Evolutionary conservation across 2,329 filamentous ascomycete genomes (phyloP).

Genomic region (Lecanoromycetidae sp.): DNA sequence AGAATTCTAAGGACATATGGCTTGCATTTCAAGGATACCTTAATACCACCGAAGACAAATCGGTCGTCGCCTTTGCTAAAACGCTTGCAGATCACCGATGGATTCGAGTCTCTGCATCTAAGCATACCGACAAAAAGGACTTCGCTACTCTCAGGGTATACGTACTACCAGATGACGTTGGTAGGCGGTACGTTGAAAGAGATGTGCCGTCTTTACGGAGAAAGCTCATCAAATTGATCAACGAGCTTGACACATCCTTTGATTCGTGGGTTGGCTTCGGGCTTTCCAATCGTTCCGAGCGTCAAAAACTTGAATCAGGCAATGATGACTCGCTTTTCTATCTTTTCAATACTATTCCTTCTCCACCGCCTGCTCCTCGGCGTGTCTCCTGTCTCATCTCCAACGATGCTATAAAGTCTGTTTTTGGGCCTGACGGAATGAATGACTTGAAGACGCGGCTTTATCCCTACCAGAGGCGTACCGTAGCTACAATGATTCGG

Average conservation of each 20-base stretch:
- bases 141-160: constrained; percentile 27
- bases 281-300: constrained; percentile 10
- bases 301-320: constrained; percentile 15
- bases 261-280: constrained; percentile 29
- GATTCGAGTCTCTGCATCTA: constrained; percentile 6
- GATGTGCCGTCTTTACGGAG: constrained; percentile 25
- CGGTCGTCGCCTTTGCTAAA: neutral
- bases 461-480: constrained; percentile 68
- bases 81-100: constrained; percentile 1
- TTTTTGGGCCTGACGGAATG: constrained; percentile 20
- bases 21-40: constrained; percentile 6
- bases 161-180: constrained; percentile 31
- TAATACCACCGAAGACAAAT: neutral
- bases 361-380: constrained; percentile 25
- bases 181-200: constrained; percentile 25
- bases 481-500: constrained; percentile 72
- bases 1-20: neutral
- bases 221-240: constrained; percentile 30
- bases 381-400: constrained; percentile 7
- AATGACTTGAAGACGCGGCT: constrained; percentile 44
- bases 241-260: constrained; percentile 28
- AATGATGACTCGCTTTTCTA: constrained; percentile 37
- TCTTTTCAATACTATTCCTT: constrained; percentile 37
- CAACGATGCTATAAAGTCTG: constrained; percentile 9
- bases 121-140: constrained; percentile 2